phyloP scores from a whole-genome alignment of 805 yeast genomes.

The Metschnikowia shivogae region DNA sequence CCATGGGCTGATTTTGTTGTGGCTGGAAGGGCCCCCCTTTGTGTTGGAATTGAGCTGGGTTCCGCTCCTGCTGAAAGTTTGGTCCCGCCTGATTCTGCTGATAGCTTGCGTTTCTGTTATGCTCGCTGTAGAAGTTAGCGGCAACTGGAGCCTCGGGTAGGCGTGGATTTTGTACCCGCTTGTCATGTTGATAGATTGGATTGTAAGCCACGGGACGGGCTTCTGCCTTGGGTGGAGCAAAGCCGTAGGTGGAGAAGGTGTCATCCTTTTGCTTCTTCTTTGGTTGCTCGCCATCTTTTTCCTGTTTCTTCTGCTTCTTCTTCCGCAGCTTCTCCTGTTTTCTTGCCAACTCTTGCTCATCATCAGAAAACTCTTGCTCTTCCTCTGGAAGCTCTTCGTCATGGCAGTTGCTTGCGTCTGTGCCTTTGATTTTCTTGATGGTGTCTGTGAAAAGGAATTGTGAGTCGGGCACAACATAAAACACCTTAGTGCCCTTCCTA shows the following conservation, averaged over 20 bases:
- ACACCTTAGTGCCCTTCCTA: slow-evolving; percentile 55
- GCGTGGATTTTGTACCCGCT: neutral
- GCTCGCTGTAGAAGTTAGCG: neutral
- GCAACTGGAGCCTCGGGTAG: neutral
- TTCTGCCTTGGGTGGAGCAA: slow-evolving; percentile 7
- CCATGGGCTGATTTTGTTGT: neutral
- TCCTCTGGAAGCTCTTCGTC: slow-evolving; percentile 93
- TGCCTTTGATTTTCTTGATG: slow-evolving; percentile 70
- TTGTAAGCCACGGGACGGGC: slow-evolving; percentile 2
- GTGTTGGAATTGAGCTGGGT: neutral
- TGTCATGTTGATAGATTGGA: slow-evolving; percentile 1
- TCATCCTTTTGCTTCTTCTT: slow-evolving; percentile 20
- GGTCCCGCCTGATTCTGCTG: neutral
- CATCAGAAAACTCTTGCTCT: slow-evolving; percentile 94
- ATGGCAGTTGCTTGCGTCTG: slow-evolving; percentile 91
- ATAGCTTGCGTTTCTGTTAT: neutral
- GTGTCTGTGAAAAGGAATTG: slow-evolving; percentile 73
- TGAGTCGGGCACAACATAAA: slow-evolving; percentile 76
- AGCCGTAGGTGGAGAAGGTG: slow-evolving; percentile 18
- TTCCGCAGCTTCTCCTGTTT: slow-evolving; percentile 59
- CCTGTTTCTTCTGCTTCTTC: slow-evolving; percentile 44
- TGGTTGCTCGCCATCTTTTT: slow-evolving; percentile 6
- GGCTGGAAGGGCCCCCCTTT: neutral
- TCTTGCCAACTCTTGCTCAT: slow-evolving; percentile 75
- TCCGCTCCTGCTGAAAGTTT: neutral